Conservation (phyloP, 106 monocot species). For the Xerophyta viscosa region DNA sequence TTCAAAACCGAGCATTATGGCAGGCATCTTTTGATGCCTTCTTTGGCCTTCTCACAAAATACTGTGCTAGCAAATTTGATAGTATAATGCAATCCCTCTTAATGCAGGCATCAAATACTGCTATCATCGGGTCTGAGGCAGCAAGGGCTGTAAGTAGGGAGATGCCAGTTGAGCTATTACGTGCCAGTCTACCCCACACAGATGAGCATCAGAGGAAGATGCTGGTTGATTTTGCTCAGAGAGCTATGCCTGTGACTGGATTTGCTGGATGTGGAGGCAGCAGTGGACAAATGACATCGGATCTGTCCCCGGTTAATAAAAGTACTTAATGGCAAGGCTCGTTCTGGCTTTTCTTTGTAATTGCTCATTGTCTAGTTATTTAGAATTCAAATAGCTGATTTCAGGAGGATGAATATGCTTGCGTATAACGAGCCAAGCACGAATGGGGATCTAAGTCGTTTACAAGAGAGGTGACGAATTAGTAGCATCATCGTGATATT, state of each 20-base stretch:
- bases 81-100: slow-evolving; percentile 68
- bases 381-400: too few relatives aligned
- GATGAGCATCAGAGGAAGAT: slow-evolving; percentile 50
- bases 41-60: slow-evolving; percentile 77
- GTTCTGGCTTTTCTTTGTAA: background rate
- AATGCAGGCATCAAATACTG: slow-evolving; percentile 19
- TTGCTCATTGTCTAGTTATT: too few relatives aligned
- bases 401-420: too few relatives aligned
- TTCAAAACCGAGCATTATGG: slow-evolving; percentile 59
- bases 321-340: background rate
- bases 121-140: slow-evolving; percentile 30
- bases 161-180: slow-evolving; percentile 79
- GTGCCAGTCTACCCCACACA: slow-evolving; percentile 75
- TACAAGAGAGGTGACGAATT: too few relatives aligned
- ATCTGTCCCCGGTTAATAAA: slow-evolving; percentile 42
- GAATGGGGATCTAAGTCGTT: too few relatives aligned
- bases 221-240: slow-evolving; percentile 71
- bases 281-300: slow-evolving; percentile 29
- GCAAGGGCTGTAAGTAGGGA: slow-evolving; percentile 57
- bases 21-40: slow-evolving; percentile 94
- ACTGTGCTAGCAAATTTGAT: slow-evolving; percentile 77
- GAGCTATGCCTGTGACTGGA: slow-evolving; percentile 46
- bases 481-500: too few relatives aligned
- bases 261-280: slow-evolving; percentile 22
- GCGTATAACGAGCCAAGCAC: too few relatives aligned